Evolutionary conservation across 1,139 yeast species (phyloP), one percentile per base, ranked within the genome.

Genomic region (Yamadazyma epiphylla): DNA sequence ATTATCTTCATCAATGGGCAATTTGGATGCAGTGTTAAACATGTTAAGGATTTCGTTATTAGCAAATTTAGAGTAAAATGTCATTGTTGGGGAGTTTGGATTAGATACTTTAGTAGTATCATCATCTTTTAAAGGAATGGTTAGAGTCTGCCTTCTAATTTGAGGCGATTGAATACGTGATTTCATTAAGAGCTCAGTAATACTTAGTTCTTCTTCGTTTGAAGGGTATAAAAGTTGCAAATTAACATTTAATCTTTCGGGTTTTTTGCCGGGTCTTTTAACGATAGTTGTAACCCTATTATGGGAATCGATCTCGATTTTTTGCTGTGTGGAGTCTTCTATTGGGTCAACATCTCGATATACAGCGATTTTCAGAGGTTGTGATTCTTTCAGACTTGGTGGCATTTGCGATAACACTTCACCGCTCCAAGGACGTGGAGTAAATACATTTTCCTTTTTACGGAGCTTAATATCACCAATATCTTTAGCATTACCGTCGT

Each of bases 11-110:
- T 57, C 63, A 16, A 59, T 62, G 25, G 57, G 49, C 16, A 48
- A 43, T 2, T 58, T 55, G 3, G 77, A 60, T 0, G 82, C 83
- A 42, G 74, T 79, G 46, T 82, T 86, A 49, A 86, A 85, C 84
- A 88, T 83, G 14, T 73, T 72, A 37, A 75, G 65, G 1, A 88
- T 80, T 43, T 87, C 96, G 31, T 77, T 76, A 33, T 79, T 73
- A 1, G 95, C 94, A 45, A 80, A 77, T 37, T 77, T 77, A 0
- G 96, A 81, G 50, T 72, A 80, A 51, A 81, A 59, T 0, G 96
- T 87, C 45, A 84, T 71, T 0, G 96, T 87, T 1, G 95, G 95
- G 0, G 87, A 79, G 9, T 61, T 58, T 4, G 74, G 68, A 14
- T 14, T 40, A 12, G 28, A 19, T 2, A 37, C 34, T 2, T 36